A percentile compares a stretch with the other conserved stretches of the same genome.
phyloP scores from a whole-genome alignment of 2,329 filamentous ascomycete genomes.

The Calonectria ilicicola region DNA sequence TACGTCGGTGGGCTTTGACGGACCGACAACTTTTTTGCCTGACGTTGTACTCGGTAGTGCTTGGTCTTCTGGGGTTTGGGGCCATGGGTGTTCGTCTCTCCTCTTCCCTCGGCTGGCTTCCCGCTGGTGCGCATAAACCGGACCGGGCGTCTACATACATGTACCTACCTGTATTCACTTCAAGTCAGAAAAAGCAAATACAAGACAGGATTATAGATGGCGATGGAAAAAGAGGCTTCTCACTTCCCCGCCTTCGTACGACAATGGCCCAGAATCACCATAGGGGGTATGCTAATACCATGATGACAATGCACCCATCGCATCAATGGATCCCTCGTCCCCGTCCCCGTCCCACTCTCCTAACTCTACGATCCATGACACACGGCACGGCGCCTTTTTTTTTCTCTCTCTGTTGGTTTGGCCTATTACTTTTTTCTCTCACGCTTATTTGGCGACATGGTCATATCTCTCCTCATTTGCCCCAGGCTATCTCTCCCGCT shows the following conservation, averaged over 20 bases:
- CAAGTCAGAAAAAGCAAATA: not conserved
- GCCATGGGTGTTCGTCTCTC: not conserved
- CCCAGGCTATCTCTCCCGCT: conserved; percentile 6
- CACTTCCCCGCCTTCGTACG: not conserved
- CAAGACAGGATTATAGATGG: not conserved
- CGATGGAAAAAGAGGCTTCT: not conserved
- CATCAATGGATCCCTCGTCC: conserved; percentile 5
- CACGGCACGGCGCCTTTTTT: not conserved
- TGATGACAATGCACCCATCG: conserved; percentile 13
- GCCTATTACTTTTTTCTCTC: not conserved
- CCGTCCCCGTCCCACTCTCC: conserved; percentile 7
- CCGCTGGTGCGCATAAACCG: conserved; percentile 12
- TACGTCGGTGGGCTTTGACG: not conserved
- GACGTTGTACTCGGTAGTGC: conserved; percentile 4
- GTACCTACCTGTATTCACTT: not conserved
- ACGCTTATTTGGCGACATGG: conserved; percentile 1
- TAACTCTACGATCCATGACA: not conserved
- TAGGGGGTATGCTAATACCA: conserved; percentile 2
- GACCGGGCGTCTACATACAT: not conserved
- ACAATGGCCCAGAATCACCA: conserved; percentile 1
- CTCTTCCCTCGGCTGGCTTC: not conserved
- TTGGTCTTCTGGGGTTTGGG: not conserved
- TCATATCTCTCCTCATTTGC: conserved; percentile 6
- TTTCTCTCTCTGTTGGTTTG: conserved; percentile 1
- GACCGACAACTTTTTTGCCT: not conserved